These are phyloP conservation scores for Cutaneotrichosporon sp. DNA, from an alignment of 1,284 basidiomycete genomes.

Conservation along the genomic window DNA sequence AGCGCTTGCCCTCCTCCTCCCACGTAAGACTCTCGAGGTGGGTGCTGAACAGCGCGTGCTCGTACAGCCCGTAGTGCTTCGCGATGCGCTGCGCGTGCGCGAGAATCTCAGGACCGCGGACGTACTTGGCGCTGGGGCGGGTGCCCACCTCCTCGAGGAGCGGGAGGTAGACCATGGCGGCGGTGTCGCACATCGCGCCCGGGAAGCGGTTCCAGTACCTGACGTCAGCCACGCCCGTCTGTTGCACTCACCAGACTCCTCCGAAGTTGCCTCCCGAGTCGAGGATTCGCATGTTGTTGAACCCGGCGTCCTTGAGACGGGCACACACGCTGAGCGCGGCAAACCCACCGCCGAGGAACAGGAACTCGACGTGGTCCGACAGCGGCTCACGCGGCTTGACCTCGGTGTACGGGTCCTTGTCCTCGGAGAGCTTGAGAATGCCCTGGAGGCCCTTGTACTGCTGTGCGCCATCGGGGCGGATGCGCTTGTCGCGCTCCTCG, in stretches of 20 bases:
- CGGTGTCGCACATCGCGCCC: constrained; percentile 26
- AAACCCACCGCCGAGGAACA: constrained; percentile 23
- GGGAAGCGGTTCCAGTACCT: constrained; percentile 26
- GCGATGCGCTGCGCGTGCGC: constrained; percentile 21
- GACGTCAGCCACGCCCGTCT: constrained; percentile 4
- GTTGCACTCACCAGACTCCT: constrained; percentile 19
- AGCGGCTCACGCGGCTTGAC: constrained; percentile 20
- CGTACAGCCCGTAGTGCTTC: constrained; percentile 16
- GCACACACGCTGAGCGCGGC: constrained; percentile 17
- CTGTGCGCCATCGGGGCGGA: constrained; percentile 12
- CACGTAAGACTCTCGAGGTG: constrained; percentile 14
- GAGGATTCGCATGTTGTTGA: constrained; percentile 18
- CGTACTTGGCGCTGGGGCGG: constrained; percentile 18
- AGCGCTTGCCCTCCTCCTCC: constrained; percentile 16
- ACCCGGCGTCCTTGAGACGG: constrained; percentile 18
- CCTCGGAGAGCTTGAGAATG: constrained; percentile 9
- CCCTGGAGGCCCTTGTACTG: constrained; percentile 15
- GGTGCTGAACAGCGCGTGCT: constrained; percentile 23
- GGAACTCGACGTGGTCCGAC: constrained; percentile 18
- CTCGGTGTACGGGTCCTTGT: constrained; percentile 19
- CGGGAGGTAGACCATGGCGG: constrained; percentile 22
- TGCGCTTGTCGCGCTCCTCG: constrained; percentile 19
- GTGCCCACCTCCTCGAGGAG: constrained; percentile 20
- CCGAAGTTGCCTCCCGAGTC: constrained; percentile 23
- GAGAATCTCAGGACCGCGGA: constrained; percentile 21